A percentile compares a stretch with the other conserved stretches of the same genome.
Evolutionary conservation across 768 basidiomycete genomes (phyloP).

Genomic region (Leucosporidium yakuticum): DNA sequence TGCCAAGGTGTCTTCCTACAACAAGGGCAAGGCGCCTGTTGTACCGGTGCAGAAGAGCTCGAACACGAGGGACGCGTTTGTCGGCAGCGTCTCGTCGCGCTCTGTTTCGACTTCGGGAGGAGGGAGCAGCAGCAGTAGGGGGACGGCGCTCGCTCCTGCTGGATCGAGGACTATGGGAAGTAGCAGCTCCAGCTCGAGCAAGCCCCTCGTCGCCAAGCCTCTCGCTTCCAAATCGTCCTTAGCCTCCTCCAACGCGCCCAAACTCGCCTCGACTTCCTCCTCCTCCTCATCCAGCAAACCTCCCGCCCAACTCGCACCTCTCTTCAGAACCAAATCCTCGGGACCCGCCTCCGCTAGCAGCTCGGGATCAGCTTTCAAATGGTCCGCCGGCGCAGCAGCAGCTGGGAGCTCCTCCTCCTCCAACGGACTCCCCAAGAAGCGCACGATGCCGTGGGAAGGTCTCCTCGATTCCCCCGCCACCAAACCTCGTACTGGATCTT

Average conservation of each 20-base stretch:
- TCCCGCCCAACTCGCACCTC: neutral
- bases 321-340: slow-evolving; percentile 2
- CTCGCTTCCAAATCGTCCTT: neutral
- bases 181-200: slow-evolving; percentile 1
- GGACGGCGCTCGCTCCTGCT: neutral
- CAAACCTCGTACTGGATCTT: neutral
- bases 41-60: neutral
- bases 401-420: neutral
- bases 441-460: slow-evolving; percentile 22
- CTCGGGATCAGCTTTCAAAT: slow-evolving; percentile 17
- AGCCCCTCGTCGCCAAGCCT: neutral
- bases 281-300: neutral
- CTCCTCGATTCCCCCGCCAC: slow-evolving; percentile 6
- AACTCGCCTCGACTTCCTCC: neutral
- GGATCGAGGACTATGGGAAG: neutral
- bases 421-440: slow-evolving; percentile 20
- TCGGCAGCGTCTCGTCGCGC: neutral
- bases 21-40: neutral
- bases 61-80: neutral
- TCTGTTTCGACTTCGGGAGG: neutral
- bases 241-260: neutral
- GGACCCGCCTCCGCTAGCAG: neutral
- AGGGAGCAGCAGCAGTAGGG: neutral
- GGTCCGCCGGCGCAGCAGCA: neutral
- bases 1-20: neutral